Base-by-base conservation (phyloP, 2,329 filamentous ascomycete genomes). In the Paecilomyces variotii region DNA sequence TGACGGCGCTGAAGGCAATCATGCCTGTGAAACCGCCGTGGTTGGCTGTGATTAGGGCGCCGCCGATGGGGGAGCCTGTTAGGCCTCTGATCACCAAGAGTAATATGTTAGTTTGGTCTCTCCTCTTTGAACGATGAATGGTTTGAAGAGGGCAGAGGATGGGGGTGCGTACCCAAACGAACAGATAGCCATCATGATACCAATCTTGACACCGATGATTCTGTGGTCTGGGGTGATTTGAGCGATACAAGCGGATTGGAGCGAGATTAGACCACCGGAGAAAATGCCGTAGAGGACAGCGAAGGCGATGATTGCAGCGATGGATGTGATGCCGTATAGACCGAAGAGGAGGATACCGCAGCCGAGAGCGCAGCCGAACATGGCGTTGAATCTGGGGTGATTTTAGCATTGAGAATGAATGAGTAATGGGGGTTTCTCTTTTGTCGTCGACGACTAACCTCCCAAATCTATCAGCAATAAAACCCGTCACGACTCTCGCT, bases 191-290 rank as follows among this genome's bases (percentile, higher is more conserved):
- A 53, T 54, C 50, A 57, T 39, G 27, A 59, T 39, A 34, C 58
- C 58, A 30, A 57, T 59, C 26, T 53, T 59, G 49, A 57, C 55
- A 28, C 58, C 58, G 32, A 59, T 59, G 14, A 58, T 57, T 9
- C 27, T 26, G 25, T 34, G 32, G 26, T 58, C 55, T 14, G 55
- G 39, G 11, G 58, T 59, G 24, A 59, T 57, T 45, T 59, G 58
- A 26, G 55, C 58, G 10, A 59, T 34, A 26, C 58, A 59, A 11
- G 58, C 58, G 7, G 51, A 49, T 39, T 57, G 55, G 11, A 59
- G 50, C 4, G 58, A 59, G 49, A 59, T 53, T n/a, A 59, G 45
- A 24, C 58, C 58, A 30, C 50, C 50, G 50, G 50, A 52, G 50
- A 52, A 52, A 5, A 52, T 52, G 2, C 50, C 50, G 25, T 52